These are phyloP conservation scores for Alternaria tenuissima DNA, from an alignment of 2,329 filamentous ascomycete species.

Conservation along the genomic window DNA sequence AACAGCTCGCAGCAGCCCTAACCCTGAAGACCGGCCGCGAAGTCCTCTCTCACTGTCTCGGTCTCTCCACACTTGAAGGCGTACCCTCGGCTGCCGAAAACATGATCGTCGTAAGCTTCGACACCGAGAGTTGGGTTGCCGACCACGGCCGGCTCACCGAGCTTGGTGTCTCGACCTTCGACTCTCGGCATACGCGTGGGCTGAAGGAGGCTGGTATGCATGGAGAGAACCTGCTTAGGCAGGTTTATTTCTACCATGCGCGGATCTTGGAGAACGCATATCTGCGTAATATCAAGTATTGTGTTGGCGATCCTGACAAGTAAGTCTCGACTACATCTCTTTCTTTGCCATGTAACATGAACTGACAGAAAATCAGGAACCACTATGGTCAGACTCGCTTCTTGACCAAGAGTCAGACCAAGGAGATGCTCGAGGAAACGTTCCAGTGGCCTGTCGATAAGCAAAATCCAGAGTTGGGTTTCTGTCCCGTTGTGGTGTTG, in stretches of 20 bases:
- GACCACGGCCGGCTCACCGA: constrained; percentile 19
- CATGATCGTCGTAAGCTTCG: constrained; percentile 19
- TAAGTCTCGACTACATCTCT: background rate
- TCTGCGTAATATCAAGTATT: constrained; percentile 17
- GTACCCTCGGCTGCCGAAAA: constrained; percentile 7
- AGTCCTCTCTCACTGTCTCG: constrained; percentile 10
- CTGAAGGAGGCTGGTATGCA: constrained; percentile 6
- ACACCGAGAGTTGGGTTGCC: constrained; percentile 20
- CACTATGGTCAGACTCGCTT: constrained; percentile 25
- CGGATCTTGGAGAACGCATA: constrained; percentile 18
- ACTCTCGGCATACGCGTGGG: constrained; percentile 14
- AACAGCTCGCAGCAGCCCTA: background rate
- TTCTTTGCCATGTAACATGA: background rate
- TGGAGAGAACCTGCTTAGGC: constrained; percentile 22
- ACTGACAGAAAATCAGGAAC: constrained; percentile 6
- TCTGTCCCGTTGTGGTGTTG: constrained; percentile 17
- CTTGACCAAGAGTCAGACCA: constrained; percentile 1
- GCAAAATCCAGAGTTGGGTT: background rate
- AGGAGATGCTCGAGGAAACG: constrained; percentile 11
- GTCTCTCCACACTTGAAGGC: background rate
- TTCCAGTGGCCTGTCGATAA: constrained; percentile 11
- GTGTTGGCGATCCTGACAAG: constrained; percentile 14
- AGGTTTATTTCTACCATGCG: constrained; percentile 26
- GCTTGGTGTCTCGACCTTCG: constrained; percentile 23
- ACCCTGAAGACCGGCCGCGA: background rate